These are phyloP conservation scores for Limonomyces culmigenus DNA, from an alignment of 1,284 basidiomycete species.

Conservation along the genomic window DNA sequence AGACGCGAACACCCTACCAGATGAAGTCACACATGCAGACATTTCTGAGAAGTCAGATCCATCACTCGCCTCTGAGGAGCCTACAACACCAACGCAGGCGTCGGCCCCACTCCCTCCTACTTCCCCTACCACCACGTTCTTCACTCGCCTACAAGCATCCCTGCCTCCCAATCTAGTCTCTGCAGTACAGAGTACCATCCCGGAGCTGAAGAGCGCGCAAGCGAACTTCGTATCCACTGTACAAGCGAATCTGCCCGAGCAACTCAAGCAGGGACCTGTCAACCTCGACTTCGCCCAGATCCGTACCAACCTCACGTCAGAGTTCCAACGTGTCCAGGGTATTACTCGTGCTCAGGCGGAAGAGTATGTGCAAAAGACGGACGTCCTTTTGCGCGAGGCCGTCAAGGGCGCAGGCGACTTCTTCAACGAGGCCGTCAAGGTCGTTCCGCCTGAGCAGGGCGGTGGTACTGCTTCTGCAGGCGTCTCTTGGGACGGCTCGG, in stretches of 20 bases:
- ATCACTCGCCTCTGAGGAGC: too few species aligned
- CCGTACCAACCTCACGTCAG: conserved; percentile 43
- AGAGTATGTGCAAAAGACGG: conserved; percentile 69
- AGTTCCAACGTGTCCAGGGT: conserved; percentile 59
- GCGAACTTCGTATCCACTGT: conserved; percentile 55
- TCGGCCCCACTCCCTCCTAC: too few species aligned
- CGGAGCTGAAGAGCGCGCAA: too few species aligned
- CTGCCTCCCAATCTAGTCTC: conserved; percentile 48
- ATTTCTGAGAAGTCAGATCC: too few species aligned
- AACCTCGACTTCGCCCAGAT: conserved; percentile 53
- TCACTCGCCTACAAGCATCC: too few species aligned
- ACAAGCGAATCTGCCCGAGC: conserved; percentile 48
- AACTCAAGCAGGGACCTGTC: conserved; percentile 40
- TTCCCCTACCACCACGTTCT: conserved; percentile 15
- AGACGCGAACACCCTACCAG: too few species aligned
- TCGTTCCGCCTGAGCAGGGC: conserved; percentile 63
- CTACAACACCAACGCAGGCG: too few species aligned
- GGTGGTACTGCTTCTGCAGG: conserved; percentile 22
- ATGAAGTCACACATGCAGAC: too few species aligned
- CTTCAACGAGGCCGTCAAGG: conserved; percentile 72
- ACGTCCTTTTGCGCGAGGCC: conserved; percentile 23
- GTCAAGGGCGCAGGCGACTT: conserved; percentile 42
- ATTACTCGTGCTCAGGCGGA: conserved; percentile 64
- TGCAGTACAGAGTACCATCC: conserved; percentile 55
- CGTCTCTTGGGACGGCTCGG: conserved; percentile 68